Conservation (phyloP, 768 basidiomycete species). For the Tulasnella sp. region DNA sequence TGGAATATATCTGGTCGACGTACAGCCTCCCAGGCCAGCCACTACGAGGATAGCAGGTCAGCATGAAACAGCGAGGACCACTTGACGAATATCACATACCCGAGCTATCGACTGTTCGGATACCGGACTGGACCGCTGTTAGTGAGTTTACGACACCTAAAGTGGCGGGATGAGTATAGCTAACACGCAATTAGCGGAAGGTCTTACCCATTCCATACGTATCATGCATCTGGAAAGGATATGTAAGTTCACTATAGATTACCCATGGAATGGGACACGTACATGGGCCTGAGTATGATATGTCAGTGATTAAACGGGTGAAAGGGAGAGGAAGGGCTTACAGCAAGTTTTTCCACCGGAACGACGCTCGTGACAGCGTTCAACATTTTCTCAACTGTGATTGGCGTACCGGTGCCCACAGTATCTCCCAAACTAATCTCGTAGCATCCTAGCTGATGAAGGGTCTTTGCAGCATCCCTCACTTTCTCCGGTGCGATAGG, state of each 20-base stretch:
- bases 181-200: not conserved
- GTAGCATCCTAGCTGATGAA: slow-evolving; percentile 90
- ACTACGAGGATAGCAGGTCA: slow-evolving; percentile 49
- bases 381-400: slow-evolving; percentile 61
- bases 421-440: slow-evolving; percentile 92
- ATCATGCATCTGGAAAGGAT: slow-evolving; percentile 67
- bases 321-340: slow-evolving; percentile 34
- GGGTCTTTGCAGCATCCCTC: slow-evolving; percentile 60
- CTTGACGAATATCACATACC: slow-evolving; percentile 25
- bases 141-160: slow-evolving; percentile 61
- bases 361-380: slow-evolving; percentile 62
- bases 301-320: not conserved
- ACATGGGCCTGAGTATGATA: slow-evolving; percentile 50
- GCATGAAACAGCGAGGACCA: not conserved
- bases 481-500: slow-evolving; percentile 60
- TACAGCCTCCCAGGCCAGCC: slow-evolving; percentile 86
- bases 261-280: slow-evolving; percentile 31
- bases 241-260: not conserved
- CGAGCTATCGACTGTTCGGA: slow-evolving; percentile 64
- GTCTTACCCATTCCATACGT: slow-evolving; percentile 69
- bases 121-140: slow-evolving; percentile 60
- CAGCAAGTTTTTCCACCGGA: slow-evolving; percentile 67
- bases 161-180: not conserved
- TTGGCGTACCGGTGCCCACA: slow-evolving; percentile 77
- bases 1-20: not conserved